Conservation (phyloP, 225 moss, liverwort and hornwort genomes). For the Polytrichum commune region DNA sequence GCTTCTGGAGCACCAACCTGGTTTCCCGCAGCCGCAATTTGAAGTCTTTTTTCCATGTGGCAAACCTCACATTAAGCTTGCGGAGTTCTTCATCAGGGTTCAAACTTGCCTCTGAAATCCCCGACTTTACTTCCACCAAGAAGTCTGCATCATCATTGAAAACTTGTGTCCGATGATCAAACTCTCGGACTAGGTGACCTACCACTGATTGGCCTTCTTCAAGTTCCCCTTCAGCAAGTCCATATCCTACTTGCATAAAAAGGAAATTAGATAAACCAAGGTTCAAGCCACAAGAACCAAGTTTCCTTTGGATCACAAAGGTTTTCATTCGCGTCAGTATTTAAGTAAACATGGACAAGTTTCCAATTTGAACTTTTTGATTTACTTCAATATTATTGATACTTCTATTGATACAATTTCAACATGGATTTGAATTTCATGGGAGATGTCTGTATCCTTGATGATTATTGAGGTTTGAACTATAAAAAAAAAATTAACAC, state of each 20-base stretch:
- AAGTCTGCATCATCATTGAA: conserved; percentile 69
- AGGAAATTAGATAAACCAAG: not conserved
- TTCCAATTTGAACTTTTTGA: too few species aligned
- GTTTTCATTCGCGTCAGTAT: too few species aligned
- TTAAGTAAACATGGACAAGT: too few species aligned
- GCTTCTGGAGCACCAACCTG: conserved; percentile 60
- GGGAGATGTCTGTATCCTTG: too few species aligned
- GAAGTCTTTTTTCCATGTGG: conserved; percentile 71
- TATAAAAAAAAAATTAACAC: too few species aligned
- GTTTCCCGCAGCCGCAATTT: conserved; percentile 63
- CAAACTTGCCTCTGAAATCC: conserved; percentile 59
- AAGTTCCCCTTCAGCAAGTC: conserved; percentile 35
- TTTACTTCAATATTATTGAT: too few species aligned
- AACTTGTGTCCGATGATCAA: conserved; percentile 68
- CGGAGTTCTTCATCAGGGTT: conserved; percentile 65
- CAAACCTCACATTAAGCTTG: conserved; percentile 61
- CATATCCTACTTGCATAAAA: conserved; percentile 21
- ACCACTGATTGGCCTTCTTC: conserved; percentile 63
- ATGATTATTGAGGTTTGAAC: too few species aligned
- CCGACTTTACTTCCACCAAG: conserved; percentile 72
- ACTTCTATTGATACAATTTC: too few species aligned
- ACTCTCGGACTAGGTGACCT: conserved; percentile 61
- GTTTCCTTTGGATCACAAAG: too few species aligned
- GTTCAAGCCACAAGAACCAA: too few species aligned
- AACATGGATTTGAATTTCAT: too few species aligned